phyloP scores from a whole-genome alignment of 1,284 basidiomycete genomes.

The Exsudoporus floridanus region DNA sequence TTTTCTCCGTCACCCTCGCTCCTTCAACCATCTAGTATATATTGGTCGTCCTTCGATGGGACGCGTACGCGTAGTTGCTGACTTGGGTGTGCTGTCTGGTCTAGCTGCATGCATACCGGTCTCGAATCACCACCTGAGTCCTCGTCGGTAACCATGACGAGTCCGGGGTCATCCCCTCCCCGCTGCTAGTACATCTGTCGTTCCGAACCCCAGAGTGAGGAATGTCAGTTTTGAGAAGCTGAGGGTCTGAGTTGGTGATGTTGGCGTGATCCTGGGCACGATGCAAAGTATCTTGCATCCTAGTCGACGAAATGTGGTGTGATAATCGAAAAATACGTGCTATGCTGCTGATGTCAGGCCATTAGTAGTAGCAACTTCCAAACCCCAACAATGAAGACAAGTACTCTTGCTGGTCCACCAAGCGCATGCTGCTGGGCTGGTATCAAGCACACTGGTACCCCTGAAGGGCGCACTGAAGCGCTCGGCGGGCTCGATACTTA shows the following conservation, averaged over 20 bases:
- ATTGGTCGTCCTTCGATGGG: not conserved
- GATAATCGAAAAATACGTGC: too few species aligned
- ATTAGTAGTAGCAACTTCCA: not conserved
- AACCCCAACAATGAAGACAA: constrained; percentile 17
- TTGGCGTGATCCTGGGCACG: constrained; percentile 7
- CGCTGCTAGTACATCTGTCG: not conserved
- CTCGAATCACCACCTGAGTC: not conserved
- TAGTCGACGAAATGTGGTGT: too few species aligned
- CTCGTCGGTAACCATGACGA: not conserved
- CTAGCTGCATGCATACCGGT: not conserved
- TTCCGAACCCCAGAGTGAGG: constrained; percentile 4
- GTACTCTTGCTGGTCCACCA: constrained; percentile 39
- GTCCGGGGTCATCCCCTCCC: constrained; percentile 4
- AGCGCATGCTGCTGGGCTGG: constrained; percentile 47
- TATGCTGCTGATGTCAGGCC: not conserved
- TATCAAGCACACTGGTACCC: constrained; percentile 48
- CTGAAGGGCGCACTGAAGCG: constrained; percentile 42
- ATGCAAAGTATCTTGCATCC: too few species aligned
- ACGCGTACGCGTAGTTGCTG: not conserved
- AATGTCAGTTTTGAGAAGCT: constrained; percentile 27
- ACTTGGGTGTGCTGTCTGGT: constrained; percentile 1
- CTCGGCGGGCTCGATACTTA: constrained; percentile 52
- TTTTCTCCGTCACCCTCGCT: not conserved
- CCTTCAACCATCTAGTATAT: constrained; percentile 6
- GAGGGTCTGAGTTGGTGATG: constrained; percentile 24